Percentiles rank a stretch among this genome's conserved stretches.
Conservation (phyloP, 148 eudicot species). For the Fagopyrum homotropicum region DNA sequence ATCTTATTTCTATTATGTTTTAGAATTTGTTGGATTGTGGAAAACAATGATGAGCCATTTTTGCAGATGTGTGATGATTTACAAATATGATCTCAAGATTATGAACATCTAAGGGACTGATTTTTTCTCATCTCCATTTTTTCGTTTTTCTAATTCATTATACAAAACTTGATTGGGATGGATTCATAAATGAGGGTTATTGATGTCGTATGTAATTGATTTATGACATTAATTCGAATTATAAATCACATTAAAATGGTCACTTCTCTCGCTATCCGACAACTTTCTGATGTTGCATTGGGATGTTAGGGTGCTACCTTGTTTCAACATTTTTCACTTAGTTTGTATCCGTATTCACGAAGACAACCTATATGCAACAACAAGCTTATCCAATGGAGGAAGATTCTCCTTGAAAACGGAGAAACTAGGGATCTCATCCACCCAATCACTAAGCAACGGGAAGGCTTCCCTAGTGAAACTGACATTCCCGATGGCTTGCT, state of each 20-base stretch:
- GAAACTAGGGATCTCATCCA: no score
- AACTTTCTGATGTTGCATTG: constrained; percentile 22
- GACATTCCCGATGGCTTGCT: no score
- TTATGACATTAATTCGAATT: neutral
- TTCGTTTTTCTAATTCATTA: neutral
- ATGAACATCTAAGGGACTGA: constrained; percentile 34
- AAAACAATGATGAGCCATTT: constrained; percentile 40
- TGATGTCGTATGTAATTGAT: neutral
- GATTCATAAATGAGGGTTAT: neutral
- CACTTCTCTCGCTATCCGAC: constrained; percentile 64
- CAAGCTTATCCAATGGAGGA: no score
- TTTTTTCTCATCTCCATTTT: constrained; percentile 10
- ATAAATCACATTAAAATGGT: constrained; percentile 24
- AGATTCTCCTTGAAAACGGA: no score
- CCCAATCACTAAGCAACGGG: no score
- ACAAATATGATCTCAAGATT: constrained; percentile 67
- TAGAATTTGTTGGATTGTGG: neutral
- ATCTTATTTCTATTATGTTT: neutral
- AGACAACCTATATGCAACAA: no score
- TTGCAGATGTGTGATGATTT: constrained; percentile 80
- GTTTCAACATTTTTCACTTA: no score
- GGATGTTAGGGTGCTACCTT: constrained; percentile 61
- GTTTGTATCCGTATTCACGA: no score
- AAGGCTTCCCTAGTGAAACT: no score
- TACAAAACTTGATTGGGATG: neutral